Evolutionary conservation across 2,329 filamentous ascomycete genomes (phyloP), one percentile per base, ranked within the genome.

Genomic region (Calonectria multiphialidica): DNA sequence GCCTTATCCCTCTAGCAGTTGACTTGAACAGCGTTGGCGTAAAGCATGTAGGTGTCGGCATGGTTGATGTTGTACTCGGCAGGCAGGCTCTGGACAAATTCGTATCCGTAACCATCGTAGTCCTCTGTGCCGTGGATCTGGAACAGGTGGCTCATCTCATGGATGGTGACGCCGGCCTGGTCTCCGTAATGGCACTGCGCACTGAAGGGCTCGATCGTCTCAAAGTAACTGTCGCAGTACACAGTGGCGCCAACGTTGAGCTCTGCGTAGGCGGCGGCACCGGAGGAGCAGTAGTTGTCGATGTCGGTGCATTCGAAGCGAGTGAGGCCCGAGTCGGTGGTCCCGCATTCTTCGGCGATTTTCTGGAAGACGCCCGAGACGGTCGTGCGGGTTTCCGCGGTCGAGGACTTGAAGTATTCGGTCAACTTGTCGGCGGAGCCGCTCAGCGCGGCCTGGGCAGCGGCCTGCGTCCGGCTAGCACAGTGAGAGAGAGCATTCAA

Each of bases 91-190:
- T 80, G 75, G 70, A 90, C 90, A 55, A 89, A 90, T 28, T 82
- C 84, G 68, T 89, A 85, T 5, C 84, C 79, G 76, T 92, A 93
- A 28, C 89, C 90, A 21, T 84, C 87, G 61, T 88, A 82, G 77
- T 93, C 91, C 2, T 87, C 79, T 1, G 91, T 92, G 15, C 90
- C 89, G 61, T 88, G 89, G 72, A 81, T 82, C 85, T 77, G 87
- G 83, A 21, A 87, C 86, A 87, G 72, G 78, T 93, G 92, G 12
- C 91, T 92, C 74, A 87, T 84, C 85, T 93, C 92, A 77, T 93
- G 92, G 15, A 93, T 82, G 23, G 87, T 87, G 15, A 91, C 93
- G 13, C 88, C 92, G 5, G 89, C 90, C 82, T 91, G 89, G 80
- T 93, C 91, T 82, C 93, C 91, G 5, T 78, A 86, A 80, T 93